Percentiles rank a stretch among this genome's conserved stretches.
Evolutionary conservation across 768 basidiomycete genomes (phyloP).

Genomic region (Tricholoma saponaceum): DNA sequence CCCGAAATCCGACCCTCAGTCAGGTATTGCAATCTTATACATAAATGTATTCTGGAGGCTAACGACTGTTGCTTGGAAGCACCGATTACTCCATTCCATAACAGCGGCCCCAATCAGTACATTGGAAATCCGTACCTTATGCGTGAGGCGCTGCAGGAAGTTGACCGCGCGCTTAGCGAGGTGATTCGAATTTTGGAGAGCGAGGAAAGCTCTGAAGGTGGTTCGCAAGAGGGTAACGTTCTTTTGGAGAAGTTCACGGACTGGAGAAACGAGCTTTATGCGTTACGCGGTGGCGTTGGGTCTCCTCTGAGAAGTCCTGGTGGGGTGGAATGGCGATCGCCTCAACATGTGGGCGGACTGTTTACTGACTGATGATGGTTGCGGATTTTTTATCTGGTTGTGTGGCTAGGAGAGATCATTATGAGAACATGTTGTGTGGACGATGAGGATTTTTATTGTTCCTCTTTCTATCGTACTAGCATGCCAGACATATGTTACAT

Average conservation of each 20-base stretch:
- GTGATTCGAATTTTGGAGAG: constrained; percentile 40
- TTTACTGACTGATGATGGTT: constrained; percentile 23
- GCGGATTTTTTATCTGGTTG: neutral
- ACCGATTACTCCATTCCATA: constrained; percentile 18
- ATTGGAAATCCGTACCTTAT: constrained; percentile 48
- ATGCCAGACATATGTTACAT: neutral
- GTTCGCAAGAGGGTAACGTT: constrained; percentile 27
- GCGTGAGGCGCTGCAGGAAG: constrained; percentile 35
- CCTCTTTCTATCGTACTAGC: neutral
- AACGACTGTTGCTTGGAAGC: neutral
- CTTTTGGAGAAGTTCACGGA: constrained; percentile 35
- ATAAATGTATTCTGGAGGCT: neutral
- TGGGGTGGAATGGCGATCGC: constrained; percentile 11
- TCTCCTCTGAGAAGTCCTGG: constrained; percentile 2
- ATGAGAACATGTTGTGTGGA: neutral
- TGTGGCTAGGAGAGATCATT: neutral
- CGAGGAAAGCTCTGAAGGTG: constrained; percentile 34
- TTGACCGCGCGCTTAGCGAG: constrained; percentile 39
- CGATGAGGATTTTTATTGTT: neutral
- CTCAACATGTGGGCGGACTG: constrained; percentile 25
- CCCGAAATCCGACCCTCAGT: constrained; percentile 38
- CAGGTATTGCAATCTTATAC: constrained; percentile 24
- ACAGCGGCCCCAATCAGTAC: constrained; percentile 21
- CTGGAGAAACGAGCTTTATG: constrained; percentile 39
- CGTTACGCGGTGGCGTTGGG: constrained; percentile 22